Evolutionary conservation across 1,284 basidiomycete species (phyloP).

Genomic region (Papiliotrema nemorosa): DNA sequence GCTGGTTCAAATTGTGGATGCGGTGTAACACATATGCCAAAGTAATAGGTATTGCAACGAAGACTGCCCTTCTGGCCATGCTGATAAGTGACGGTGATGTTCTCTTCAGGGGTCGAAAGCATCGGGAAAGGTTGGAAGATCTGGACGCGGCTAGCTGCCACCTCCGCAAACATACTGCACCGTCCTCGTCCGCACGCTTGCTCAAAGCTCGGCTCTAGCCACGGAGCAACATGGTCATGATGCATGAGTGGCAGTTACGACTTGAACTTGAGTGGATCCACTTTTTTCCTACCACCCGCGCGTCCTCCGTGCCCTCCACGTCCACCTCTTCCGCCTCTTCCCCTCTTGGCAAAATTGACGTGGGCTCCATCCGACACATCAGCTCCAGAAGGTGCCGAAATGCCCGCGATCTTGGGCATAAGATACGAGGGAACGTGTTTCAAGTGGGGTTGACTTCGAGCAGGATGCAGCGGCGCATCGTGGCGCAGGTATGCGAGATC

Average conservation of each 20-base stretch:
- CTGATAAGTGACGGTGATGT: no score
- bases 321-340: slow-evolving; percentile 27
- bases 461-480: slow-evolving; percentile 88
- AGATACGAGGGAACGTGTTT: slow-evolving; percentile 95
- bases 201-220: no score
- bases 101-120: no score
- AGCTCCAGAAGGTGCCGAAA: slow-evolving; percentile 29
- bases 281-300: slow-evolving; percentile 32
- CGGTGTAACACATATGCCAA: background rate
- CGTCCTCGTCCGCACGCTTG: no score
- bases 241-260: slow-evolving; percentile 4
- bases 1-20: background rate
- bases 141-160: no score
- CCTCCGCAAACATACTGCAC: no score
- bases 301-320: slow-evolving; percentile 21
- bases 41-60: background rate
- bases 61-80: background rate
- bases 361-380: slow-evolving; percentile 35
- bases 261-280: slow-evolving; percentile 48
- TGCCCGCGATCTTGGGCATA: slow-evolving; percentile 69
- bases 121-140: no score
- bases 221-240: background rate
- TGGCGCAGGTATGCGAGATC: slow-evolving; percentile 91
- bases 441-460: slow-evolving; percentile 84
- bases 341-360: slow-evolving; percentile 36